Base-by-base conservation (phyloP, 441 rosid genomes). In the Arabidopsis lyrata region DNA sequence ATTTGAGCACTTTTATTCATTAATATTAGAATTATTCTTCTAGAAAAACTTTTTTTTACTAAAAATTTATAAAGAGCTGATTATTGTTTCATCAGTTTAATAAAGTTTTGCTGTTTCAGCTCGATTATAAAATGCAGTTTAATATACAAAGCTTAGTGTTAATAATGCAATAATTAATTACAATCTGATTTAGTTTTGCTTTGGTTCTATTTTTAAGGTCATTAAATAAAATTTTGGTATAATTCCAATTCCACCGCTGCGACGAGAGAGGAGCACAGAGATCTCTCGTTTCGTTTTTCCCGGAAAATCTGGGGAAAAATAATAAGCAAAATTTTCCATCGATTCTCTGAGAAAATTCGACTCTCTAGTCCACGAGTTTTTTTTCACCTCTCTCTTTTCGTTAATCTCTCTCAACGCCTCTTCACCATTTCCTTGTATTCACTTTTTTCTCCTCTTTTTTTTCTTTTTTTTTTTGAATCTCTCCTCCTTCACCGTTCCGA, bases 261-360 rank as follows among this genome's bases (percentile, higher is more conserved):
- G 62, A 68, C 71, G 77, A 66, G 77, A 53, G 71, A 56, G 70
- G 60, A 61, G 34, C 16, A 3, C 2, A 38, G 59, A 65, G 73
- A 70, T 65, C 79, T 70, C 62, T 79, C 76, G 22, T 62, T 48
- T 53, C 66, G 55, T 62, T 68, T 68, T 69, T 44, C 77, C 82
- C 70, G 79, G 67, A 71, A 79, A 79, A 66, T 75, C 82, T 79
- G 77, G 49, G 56, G 0, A 70, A 12, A 42, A 47, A 53, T 1
- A 1, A 3, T 9, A 32, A 75, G 35, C 49, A 57, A 56, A 62
- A 57, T 8, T 36, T 42, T 61, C 50, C 41, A 71, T 72, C 64
- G 65, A 70, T 38, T 62, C 68, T 77, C 72, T 5, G 15, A 63
- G 66, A 70, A 63, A 58, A 8, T 27, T 71, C 70, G 74, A 65